Evolutionary conservation across 805 yeast species (phyloP).

Genomic region (Kodamaea sagamina): DNA sequence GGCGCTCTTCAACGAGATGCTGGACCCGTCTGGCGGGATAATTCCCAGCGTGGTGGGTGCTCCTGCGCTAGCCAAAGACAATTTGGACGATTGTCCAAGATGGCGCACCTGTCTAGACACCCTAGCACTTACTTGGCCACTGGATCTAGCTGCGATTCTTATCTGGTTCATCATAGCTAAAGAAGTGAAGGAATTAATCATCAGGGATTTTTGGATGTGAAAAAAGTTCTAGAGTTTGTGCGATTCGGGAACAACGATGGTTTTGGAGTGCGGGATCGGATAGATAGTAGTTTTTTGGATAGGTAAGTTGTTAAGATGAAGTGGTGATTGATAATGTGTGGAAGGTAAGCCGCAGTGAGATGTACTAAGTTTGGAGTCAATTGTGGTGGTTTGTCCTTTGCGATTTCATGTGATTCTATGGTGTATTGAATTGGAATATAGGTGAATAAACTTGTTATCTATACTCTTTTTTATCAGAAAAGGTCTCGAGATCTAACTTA

Average conservation of each 20-base stretch:
- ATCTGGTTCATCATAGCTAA: constrained; percentile 12
- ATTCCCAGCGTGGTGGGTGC: constrained; percentile 14
- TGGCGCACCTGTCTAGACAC: neutral
- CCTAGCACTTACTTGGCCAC: constrained; percentile 16
- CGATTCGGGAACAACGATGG: neutral
- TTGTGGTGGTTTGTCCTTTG: too few species aligned
- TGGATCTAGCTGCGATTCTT: constrained; percentile 17
- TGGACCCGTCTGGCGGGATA: constrained; percentile 50
- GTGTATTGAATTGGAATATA: too few species aligned
- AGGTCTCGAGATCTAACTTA: too few species aligned
- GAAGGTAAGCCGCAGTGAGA: too few species aligned
- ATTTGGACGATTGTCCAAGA: constrained; percentile 1
- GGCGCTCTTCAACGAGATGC: constrained; percentile 45
- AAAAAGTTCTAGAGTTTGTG: neutral
- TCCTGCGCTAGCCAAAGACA: constrained; percentile 20
- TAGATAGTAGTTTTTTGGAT: too few species aligned
- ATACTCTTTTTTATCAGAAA: too few species aligned
- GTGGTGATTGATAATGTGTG: too few species aligned
- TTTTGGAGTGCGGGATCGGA: too few species aligned
- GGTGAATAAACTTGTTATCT: too few species aligned
- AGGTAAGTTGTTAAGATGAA: too few species aligned
- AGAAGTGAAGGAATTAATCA: constrained; percentile 10
- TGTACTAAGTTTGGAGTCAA: too few species aligned
- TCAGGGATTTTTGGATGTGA: constrained; percentile 2
- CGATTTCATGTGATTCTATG: too few species aligned